Evolutionary conservation across 371 early-diverging fungal species (phyloP), one percentile per base, ranked within the genome.

Genomic region (Mortierella sp.): DNA sequence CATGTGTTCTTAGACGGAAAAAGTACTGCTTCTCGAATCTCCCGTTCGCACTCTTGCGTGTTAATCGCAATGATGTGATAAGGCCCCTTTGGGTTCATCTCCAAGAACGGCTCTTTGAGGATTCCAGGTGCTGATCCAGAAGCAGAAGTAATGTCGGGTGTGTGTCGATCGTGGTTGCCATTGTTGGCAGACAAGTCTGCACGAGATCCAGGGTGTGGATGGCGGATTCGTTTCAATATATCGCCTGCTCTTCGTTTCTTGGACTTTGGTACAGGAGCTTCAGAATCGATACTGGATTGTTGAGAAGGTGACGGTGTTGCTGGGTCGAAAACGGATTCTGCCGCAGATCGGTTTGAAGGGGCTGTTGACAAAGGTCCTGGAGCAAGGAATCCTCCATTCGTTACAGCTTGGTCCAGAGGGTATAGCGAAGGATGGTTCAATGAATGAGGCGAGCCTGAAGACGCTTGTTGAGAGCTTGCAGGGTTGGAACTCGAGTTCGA

Each of bases 11-110:
- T 93, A 34, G 92, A 91, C 26, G 94, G 91, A 74, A 93, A 92
- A 9, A 95, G 84, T 1, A 94, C 86, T 0, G 93, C 89, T 76
- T 91, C 91, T 24, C 92, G 90, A 21, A 95, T 92, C 68, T 91
- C 91, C 50, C 92, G 88, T 58, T 93, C 94, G 76, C 95, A 95
- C 76, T 96, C 96, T 87, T 96, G 96, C 0, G 95, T 94, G 16
- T 93, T 95, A 68, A 96, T 92, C 11, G 91, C 93, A 7, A 95
- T 75, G 16, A 96, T 60, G 76, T 96, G 95, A 76, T 92, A 94
- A 10, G 92, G 93, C 34, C 91, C 89, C 8, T 78, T 74, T 0
- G 73, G 31, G 52, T 77, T 74, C 77, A 80, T 84, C 38, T 86
- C 88, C 24, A 89, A 16, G 70, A 89, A 90, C 7, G 90, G 90